Percentiles rank a stretch among this genome's conserved stretches.
Conservation (phyloP, 441 rosid species). For the Pelargonium citronellum region DNA sequence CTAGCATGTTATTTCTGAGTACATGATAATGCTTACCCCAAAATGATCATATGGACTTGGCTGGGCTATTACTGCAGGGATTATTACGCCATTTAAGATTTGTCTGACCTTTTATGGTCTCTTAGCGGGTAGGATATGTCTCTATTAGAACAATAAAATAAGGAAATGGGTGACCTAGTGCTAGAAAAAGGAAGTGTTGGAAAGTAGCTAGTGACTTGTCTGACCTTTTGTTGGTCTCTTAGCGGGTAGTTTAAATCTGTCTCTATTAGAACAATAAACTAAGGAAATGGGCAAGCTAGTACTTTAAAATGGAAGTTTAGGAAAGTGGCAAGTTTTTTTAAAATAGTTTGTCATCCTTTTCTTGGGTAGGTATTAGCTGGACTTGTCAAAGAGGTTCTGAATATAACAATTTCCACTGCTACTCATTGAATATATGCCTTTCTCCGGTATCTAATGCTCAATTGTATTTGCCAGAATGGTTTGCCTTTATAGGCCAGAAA, state of each 20-base stretch:
- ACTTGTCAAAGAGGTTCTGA: slow-evolving; percentile 11
- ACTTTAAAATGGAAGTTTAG: background rate
- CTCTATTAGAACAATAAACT: background rate
- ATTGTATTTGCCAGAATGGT: slow-evolving; percentile 50
- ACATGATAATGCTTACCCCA: background rate
- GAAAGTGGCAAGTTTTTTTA: background rate
- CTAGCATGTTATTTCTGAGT: background rate
- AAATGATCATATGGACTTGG: background rate
- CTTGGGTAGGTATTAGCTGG: background rate
- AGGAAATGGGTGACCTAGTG: background rate
- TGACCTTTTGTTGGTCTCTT: background rate
- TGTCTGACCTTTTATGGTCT: background rate
- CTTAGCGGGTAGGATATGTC: background rate
- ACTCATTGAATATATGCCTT: slow-evolving; percentile 14
- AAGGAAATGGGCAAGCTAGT: background rate
- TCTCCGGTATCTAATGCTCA: slow-evolving; percentile 13
- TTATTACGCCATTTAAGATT: background rate
- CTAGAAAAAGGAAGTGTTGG: background rate
- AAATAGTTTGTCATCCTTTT: background rate
- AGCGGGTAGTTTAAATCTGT: background rate
- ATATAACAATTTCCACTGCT: background rate
- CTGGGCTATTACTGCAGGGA: background rate
- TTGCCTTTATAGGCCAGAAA: slow-evolving; percentile 66
- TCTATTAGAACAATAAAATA: background rate
- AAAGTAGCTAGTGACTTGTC: background rate